Base-by-base conservation (phyloP, 2,329 filamentous ascomycete genomes). In the Sporothrix brunneoviolacea region DNA sequence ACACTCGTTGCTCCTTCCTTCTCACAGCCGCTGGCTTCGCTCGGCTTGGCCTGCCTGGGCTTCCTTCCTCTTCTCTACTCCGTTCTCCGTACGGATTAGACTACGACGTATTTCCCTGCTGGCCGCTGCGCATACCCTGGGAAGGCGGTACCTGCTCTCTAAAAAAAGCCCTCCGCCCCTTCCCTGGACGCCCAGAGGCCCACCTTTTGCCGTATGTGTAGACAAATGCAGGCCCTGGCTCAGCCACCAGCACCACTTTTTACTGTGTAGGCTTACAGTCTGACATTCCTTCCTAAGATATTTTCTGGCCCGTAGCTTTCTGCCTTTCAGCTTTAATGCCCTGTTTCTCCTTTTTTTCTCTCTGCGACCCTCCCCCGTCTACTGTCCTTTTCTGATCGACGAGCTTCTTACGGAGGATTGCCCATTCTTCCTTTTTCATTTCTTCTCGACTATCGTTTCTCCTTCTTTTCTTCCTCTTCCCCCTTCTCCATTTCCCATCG, bases 171-270 rank as follows among this genome's bases (percentile, higher is more conserved):
- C 46, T 21, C 18, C 45, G 45, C 46, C 37, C 24, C 37, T 41
- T 41, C 37, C 45, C 18, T 33, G 28, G 22, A 28, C 35, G 36
- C 36, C 18, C 45, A 42, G 21, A 35, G 30, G 21, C 46, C 46
- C 38, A 35, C 46, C 38, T 33, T 40, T 35, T 28, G 13, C 38
- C 21, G 37, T 35, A 33, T 42, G 9, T 41, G 35, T 38, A 35
- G 19, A 30, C 10, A 8, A n/a, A 43, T 47, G 33, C 39, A 43
- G 39, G 44, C 50, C 37, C 35, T 41, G 30, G 48, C 52, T 51
- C 32, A 54, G 48, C 52, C 52, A 54, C 52, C 38, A 40, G 47
- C 24, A 45, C 52, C 44, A 54, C 52, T 54, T 51, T 54, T 52
- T 36, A 27, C 24, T 52, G 30, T 13, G 16, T 43, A 18, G 19